Conservation (phyloP, 768 basidiomycete species). For the Leucocoprinus leucothites region DNA sequence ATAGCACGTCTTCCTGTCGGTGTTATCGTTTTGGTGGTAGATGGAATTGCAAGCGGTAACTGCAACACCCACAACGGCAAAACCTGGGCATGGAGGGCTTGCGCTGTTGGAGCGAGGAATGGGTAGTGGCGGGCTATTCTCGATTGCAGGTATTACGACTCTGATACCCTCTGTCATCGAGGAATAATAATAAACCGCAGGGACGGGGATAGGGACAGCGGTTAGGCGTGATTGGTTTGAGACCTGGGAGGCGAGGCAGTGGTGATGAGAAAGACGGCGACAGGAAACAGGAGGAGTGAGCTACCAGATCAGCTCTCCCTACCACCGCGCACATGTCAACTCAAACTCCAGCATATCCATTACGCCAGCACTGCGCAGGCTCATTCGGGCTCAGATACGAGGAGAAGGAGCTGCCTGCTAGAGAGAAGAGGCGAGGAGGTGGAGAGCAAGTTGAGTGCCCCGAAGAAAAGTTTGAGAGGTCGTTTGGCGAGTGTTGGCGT, state of each 20-base stretch:
- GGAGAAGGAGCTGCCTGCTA: conserved; percentile 14
- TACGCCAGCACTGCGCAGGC: conserved; percentile 13
- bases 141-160: conserved; percentile 68
- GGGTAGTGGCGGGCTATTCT: conserved; percentile 50
- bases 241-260: no score
- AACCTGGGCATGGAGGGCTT: conserved; percentile 41
- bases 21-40: conserved; percentile 25
- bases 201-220: conserved; percentile 42
- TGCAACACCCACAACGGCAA: conserved; percentile 20
- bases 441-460: conserved; percentile 15
- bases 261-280: no score
- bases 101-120: conserved; percentile 69
- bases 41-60: background rate
- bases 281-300: conserved; percentile 35
- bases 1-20: no score
- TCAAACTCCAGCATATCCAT: no score
- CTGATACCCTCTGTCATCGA: conserved; percentile 54
- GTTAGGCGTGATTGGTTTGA: conserved; percentile 36
- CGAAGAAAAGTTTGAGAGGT: conserved; percentile 76
- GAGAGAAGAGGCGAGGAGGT: conserved; percentile 19
- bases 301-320: conserved; percentile 17
- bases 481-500: conserved; percentile 77
- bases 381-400: conserved; percentile 26
- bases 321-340: no score
- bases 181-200: conserved; percentile 28